Percentiles rank a stretch among this genome's conserved stretches.
Evolutionary conservation across 192 early-diverging fungal species (phyloP).

Genomic region (Hyaloraphidium curvatum): DNA sequence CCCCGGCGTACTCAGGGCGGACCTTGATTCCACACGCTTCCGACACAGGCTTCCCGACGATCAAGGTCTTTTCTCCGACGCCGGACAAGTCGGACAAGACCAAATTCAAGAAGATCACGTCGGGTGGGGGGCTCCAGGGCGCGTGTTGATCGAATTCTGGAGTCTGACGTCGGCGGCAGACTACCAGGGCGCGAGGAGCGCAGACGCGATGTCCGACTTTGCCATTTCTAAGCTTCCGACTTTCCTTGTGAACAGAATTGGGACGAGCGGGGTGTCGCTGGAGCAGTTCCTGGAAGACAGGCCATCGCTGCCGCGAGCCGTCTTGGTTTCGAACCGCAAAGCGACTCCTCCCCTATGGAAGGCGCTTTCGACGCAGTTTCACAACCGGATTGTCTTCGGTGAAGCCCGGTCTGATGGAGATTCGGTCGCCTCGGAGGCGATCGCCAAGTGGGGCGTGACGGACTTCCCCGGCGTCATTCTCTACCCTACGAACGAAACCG

Average conservation of each 20-base stretch:
- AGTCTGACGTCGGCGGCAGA: background rate
- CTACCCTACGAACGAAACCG: too few relatives aligned
- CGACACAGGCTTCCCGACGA: constrained; percentile 1
- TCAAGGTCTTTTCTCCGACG: background rate
- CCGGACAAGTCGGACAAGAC: background rate
- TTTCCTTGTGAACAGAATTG: too few relatives aligned
- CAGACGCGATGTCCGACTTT: too few relatives aligned
- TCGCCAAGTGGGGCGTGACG: too few relatives aligned
- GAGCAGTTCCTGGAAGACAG: too few relatives aligned
- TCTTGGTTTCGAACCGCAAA: background rate
- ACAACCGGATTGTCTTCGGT: background rate
- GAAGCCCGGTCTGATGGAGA: too few relatives aligned
- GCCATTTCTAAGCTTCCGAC: too few relatives aligned
- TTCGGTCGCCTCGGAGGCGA: too few relatives aligned
- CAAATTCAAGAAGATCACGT: background rate
- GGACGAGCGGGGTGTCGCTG: too few relatives aligned
- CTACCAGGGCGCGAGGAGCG: background rate
- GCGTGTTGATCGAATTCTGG: background rate
- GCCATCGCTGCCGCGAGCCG: too few relatives aligned
- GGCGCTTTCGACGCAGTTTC: background rate
- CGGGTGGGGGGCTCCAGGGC: background rate
- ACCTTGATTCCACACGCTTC: background rate
- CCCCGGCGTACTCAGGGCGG: background rate
- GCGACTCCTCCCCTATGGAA: background rate
- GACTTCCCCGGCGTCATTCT: too few relatives aligned